Conservation (phyloP, 768 basidiomycete genomes). For the Lentinula sp. region DNA sequence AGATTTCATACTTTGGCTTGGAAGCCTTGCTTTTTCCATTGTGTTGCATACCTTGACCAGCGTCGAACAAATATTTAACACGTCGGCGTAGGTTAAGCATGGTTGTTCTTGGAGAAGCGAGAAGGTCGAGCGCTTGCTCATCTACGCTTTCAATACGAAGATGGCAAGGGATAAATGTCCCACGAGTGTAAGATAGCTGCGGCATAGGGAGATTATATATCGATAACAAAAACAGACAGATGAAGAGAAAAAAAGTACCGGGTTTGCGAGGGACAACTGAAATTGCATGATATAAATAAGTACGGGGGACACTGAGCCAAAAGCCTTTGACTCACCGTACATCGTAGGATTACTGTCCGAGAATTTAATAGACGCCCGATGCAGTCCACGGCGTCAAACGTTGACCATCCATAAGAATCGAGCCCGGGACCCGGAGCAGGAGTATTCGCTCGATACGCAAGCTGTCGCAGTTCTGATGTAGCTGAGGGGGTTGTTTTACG, state of each 20-base stretch:
- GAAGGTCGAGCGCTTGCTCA: conserved; percentile 22
- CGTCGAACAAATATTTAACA: conserved; percentile 18
- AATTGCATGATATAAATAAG: neutral
- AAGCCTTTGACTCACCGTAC: conserved; percentile 16
- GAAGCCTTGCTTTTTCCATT: neutral
- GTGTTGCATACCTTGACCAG: conserved; percentile 4
- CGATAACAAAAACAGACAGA: neutral
- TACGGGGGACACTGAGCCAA: neutral
- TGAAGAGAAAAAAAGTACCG: conserved; percentile 17
- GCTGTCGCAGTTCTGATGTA: conserved; percentile 24
- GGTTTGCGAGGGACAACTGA: conserved; percentile 30
- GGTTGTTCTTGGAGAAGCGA: conserved; percentile 20
- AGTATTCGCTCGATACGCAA: conserved; percentile 24
- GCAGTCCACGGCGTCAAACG: conserved; percentile 14
- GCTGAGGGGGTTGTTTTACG: conserved; percentile 25
- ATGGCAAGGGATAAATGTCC: conserved; percentile 31
- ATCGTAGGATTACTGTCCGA: conserved; percentile 20
- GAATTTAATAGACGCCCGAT: conserved; percentile 16
- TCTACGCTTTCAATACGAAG: conserved; percentile 23
- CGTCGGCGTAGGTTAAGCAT: conserved; percentile 21
- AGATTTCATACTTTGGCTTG: conserved; percentile 7
- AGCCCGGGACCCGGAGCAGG: conserved; percentile 24
- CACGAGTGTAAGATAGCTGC: conserved; percentile 31
- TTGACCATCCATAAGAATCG: conserved; percentile 31
- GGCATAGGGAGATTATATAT: neutral